A percentile compares a stretch with the other conserved stretches of the same genome.
phyloP scores from a whole-genome alignment of 2,329 filamentous ascomycete species.

The Cadophora luteo-olivacea region DNA sequence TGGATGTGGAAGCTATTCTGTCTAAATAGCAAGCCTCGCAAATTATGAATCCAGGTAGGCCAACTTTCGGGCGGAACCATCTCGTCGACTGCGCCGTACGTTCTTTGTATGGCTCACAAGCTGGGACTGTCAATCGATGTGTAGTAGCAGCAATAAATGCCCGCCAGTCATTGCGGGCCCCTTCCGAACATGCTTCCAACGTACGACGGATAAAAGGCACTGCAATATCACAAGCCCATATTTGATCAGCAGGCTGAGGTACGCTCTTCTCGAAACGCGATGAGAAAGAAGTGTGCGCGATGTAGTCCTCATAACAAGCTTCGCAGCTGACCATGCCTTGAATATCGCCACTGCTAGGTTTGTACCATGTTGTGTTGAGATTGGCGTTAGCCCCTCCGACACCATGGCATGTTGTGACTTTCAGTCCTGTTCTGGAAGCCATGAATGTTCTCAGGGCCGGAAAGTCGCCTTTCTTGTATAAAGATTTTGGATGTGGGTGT shows the following conservation, averaged over 20 bases:
- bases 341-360: neutral
- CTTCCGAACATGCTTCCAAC: neutral
- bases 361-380: neutral
- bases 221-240: slow-evolving; percentile 10
- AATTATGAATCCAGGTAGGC: too few species aligned
- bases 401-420: neutral
- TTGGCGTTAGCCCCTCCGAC: neutral
- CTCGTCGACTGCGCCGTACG: neutral
- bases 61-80: neutral
- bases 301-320: slow-evolving; percentile 10
- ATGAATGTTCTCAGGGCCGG: neutral
- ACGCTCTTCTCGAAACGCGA: neutral
- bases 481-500: neutral
- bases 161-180: neutral
- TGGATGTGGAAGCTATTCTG: neutral
- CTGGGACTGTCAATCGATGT: neutral
- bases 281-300: neutral
- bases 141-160: neutral
- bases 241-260: neutral
- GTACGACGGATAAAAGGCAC: neutral
- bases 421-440: neutral
- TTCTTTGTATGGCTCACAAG: neutral
- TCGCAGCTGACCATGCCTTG: neutral
- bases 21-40: slow-evolving; percentile 5
- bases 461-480: neutral